phyloP scores from a whole-genome alignment of 2,329 filamentous ascomycete species.

The Berkeleyomyces basicola region DNA sequence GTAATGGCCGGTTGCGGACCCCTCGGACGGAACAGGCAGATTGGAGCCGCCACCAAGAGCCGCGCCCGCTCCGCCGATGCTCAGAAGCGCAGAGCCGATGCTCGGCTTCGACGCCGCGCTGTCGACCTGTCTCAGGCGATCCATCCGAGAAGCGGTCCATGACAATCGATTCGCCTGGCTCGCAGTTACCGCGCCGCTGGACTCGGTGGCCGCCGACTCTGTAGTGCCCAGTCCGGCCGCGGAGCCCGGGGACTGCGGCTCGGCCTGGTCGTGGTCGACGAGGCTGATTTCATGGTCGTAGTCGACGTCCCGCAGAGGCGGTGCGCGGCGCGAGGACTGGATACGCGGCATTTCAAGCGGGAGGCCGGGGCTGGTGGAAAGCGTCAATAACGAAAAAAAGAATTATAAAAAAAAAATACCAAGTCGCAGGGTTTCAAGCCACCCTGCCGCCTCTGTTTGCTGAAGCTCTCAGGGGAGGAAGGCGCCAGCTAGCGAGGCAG shows the following conservation, averaged over 20 bases:
- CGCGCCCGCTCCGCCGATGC: conserved; percentile 8
- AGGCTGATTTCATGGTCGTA: conserved; percentile 58
- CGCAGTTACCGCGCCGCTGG: no score
- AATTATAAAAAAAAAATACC: background rate
- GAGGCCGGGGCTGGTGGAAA: no score
- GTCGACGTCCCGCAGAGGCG: conserved; percentile 39
- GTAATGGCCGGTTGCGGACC: background rate
- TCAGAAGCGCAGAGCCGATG: conserved; percentile 14
- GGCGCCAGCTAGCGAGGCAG: background rate
- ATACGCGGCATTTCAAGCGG: conserved; percentile 12
- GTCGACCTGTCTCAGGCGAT: background rate
- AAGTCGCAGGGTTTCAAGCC: background rate
- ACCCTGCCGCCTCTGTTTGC: background rate
- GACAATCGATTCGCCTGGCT: background rate
- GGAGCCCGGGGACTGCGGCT: background rate
- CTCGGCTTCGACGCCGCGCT: background rate
- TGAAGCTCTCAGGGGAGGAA: background rate
- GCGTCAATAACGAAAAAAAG: background rate
- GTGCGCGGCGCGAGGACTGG: conserved; percentile 34
- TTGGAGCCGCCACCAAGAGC: conserved; percentile 7
- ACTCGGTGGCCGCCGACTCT: background rate
- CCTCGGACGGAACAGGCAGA: conserved; percentile 11
- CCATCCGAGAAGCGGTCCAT: background rate
- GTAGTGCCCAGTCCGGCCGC: no score
- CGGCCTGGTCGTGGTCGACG: conserved; percentile 35